These are phyloP conservation scores for Penicillium diatomitis DNA, from an alignment of 495 filamentous ascomycete species.

Conservation along the genomic window DNA sequence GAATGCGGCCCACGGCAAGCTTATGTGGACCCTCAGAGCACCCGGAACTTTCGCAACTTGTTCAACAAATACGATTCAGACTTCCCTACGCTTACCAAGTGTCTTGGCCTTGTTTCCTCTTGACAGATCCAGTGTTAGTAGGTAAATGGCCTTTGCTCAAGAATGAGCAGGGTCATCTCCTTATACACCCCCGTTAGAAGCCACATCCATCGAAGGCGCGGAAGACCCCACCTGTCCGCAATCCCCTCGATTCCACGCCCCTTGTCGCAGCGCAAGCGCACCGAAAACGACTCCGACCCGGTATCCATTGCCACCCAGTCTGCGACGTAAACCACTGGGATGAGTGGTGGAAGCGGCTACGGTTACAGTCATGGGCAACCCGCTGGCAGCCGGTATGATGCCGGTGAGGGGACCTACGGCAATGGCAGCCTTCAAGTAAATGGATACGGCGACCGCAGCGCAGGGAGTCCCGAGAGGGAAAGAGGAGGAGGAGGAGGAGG, in stretches of 20 bases:
- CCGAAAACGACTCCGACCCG: constrained; percentile 4
- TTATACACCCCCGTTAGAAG: constrained; percentile 8
- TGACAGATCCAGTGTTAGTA: too few species aligned
- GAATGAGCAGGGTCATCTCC: constrained; percentile 11
- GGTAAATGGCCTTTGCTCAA: constrained; percentile 1
- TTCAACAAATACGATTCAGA: constrained; percentile 1
- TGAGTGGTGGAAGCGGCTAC: constrained; percentile 37
- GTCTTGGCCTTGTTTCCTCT: too few species aligned
- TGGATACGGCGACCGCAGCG: constrained; percentile 21
- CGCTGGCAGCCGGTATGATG: constrained; percentile 32
- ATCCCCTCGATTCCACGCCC: constrained; percentile 8
- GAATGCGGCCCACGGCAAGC: constrained; percentile 18
- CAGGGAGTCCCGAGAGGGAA: constrained; percentile 5
- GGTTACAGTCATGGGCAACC: constrained; percentile 37
- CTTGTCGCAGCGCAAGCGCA: constrained; percentile 10
- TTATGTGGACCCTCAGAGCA: constrained; percentile 15
- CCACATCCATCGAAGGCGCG: constrained; percentile 6
- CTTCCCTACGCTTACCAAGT: not conserved
- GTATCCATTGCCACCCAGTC: constrained; percentile 1
- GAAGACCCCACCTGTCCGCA: not conserved
- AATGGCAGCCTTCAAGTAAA: constrained; percentile 24
- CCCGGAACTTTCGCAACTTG: constrained; percentile 14
- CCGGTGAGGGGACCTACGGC: constrained; percentile 29
- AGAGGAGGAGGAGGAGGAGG: constrained; percentile 16
- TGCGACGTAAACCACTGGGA: constrained; percentile 14